Conservation (phyloP, 352 stramenopile genomes). For the Phytopythium mirpurense region DNA sequence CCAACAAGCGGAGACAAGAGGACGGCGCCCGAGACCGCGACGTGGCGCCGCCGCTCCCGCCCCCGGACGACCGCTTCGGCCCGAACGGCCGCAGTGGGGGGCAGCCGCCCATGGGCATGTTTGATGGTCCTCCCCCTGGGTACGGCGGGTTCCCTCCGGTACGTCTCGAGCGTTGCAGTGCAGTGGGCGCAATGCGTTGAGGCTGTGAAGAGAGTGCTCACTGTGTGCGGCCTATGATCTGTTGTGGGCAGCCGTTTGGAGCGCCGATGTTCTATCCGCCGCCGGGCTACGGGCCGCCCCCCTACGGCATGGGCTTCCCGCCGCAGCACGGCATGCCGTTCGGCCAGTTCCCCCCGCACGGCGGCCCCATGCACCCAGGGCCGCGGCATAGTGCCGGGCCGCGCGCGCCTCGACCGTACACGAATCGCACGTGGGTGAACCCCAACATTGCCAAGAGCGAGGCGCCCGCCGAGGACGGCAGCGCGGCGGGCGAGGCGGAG, state of each 20-base stretch:
- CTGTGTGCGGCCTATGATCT: conserved; percentile 8
- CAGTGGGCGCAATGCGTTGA: no score
- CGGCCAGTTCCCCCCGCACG: conserved; percentile 18
- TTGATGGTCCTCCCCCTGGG: conserved; percentile 54
- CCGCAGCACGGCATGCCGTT: conserved; percentile 44
- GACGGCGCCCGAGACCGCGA: conserved; percentile 10
- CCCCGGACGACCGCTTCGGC: conserved; percentile 19
- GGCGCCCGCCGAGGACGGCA: conserved; percentile 20
- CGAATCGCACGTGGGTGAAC: conserved; percentile 85
- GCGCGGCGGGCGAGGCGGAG: conserved; percentile 3
- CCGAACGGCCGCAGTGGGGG: conserved; percentile 19
- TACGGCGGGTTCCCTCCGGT: conserved; percentile 61
- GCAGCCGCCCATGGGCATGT: conserved; percentile 41
- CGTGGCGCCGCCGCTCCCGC: conserved; percentile 22
- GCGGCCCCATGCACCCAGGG: not conserved
- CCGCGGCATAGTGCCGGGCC: conserved; percentile 14
- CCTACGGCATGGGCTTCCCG: conserved; percentile 71
- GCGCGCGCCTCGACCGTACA: conserved; percentile 53
- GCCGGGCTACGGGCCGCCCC: conserved; percentile 56
- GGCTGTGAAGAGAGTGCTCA: no score
- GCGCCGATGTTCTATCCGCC: conserved; percentile 73
- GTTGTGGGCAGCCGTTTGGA: conserved; percentile 43
- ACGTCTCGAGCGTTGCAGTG: conserved; percentile 17
- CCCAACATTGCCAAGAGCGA: conserved; percentile 63
- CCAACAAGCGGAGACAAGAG: conserved; percentile 21